Evolutionary conservation across 2,329 filamentous ascomycete genomes (phyloP).

Genomic region (Achaetomium macrosporum): DNA sequence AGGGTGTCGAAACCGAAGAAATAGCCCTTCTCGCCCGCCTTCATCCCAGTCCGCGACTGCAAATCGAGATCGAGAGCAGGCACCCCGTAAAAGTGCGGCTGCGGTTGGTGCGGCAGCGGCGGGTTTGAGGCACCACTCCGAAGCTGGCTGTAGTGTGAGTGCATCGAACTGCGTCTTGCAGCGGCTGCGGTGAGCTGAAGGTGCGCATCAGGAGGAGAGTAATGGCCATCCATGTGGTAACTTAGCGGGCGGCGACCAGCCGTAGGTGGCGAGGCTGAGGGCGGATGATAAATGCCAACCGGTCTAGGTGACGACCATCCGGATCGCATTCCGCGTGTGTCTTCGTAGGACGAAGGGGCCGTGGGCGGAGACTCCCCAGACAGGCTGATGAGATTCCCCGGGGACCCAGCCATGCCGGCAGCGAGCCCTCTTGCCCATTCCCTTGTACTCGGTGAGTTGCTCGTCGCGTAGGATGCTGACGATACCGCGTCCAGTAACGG

Average conservation of each 20-base stretch:
- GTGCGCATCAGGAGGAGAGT: slow-evolving; percentile 37
- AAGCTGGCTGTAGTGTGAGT: slow-evolving; percentile 45
- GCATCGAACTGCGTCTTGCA: slow-evolving; percentile 43
- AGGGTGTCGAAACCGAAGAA: slow-evolving; percentile 78
- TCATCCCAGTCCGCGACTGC: slow-evolving; percentile 47
- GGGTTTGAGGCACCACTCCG: slow-evolving; percentile 44
- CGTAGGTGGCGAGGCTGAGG: slow-evolving; percentile 36
- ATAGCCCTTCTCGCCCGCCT: slow-evolving; percentile 63
- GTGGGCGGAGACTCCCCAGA: slow-evolving; percentile 49
- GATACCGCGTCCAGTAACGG: slow-evolving; percentile 46
- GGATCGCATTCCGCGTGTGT: slow-evolving; percentile 38
- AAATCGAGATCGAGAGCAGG: slow-evolving; percentile 63
- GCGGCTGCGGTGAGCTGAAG: slow-evolving; percentile 33
- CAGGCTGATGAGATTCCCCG: slow-evolving; percentile 47
- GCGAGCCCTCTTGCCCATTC: slow-evolving; percentile 38
- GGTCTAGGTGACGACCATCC: slow-evolving; percentile 43
- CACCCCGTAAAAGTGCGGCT: slow-evolving; percentile 70
- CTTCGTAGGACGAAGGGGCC: slow-evolving; percentile 48
- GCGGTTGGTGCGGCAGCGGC: slow-evolving; percentile 68
- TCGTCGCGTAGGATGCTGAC: slow-evolving; percentile 43
- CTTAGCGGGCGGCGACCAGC: slow-evolving; percentile 43
- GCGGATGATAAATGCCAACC: slow-evolving; percentile 39
- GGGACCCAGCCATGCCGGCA: slow-evolving; percentile 44
- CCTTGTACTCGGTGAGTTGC: slow-evolving; percentile 43
- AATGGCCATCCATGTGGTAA: slow-evolving; percentile 47